Base-by-base conservation (phyloP, 805 yeast species). In the Sugiyamaella valdiviana region DNA sequence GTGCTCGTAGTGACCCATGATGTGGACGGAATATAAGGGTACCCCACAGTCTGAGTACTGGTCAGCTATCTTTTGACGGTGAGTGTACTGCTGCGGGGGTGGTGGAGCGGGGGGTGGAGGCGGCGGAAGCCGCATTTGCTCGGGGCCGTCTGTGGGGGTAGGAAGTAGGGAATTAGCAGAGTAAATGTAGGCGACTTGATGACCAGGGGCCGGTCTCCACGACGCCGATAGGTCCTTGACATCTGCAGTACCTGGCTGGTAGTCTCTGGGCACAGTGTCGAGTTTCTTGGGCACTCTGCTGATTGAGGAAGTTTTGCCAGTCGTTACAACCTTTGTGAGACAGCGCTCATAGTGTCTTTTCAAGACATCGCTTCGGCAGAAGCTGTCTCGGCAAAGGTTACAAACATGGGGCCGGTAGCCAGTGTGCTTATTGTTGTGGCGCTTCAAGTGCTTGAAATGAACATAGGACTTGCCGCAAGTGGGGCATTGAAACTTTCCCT, bases 351-450 rank as follows among this genome's bases (percentile, higher is more conserved):
- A 44, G 41, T 58, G 62, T 22, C 62, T 44, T 41, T 52, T 53
- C 43, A 51, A 26, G 14, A 53, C 52, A 45, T 58, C 62, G 35
- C 57, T 51, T 29, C 62, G 45, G 21, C 52, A 48, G 32, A 57
- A 58, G 10, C 51, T 44, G 22, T 44, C 52, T 12, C 78, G 65
- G 62, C 95, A 86, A 59, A 77, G 78, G 23, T 78, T 79, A 62
- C 95, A 86, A 47, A 84, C 79, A 62, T 83, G 85, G 0, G 95
- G 95, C 51, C 91, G 66, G 61, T 84, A 90, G 23, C 95, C 95
- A 0, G 95, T 86, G 64, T 86, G 95, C 56, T 83, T 83, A 43
- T 91, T 68, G 44, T 83, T 78, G 65, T 85, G 95, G 50, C 95
- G 72, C 9, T 90, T 90, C 57, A 85, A 71, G 65, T 86, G 95